Evolutionary conservation across 805 yeast genomes (phyloP), one percentile per base, ranked within the genome.

Genomic region (Huiozyma sinensis): DNA sequence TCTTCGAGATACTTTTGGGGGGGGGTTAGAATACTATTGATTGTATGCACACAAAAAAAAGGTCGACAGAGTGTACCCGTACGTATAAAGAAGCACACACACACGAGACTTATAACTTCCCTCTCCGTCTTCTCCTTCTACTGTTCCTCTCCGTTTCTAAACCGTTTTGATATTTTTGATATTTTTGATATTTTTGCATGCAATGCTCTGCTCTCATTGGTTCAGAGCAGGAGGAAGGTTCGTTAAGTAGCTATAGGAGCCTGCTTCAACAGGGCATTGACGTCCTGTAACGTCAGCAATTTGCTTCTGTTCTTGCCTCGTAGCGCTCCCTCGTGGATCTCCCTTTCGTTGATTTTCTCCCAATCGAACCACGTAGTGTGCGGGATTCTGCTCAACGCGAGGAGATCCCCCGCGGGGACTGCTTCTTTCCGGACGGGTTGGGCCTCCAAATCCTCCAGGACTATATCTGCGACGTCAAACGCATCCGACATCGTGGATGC

Each of bases 401-500:
- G 43, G 17, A 13, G 29, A 6, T 24, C 34, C 9, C 4, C 30
- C n/a, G 33, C 13, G 31, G 17, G 27, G 12, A n/a, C 8, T 1
- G 8, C 36, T 17, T 17, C 24, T 17, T 17, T 17, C 24, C 24
- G 24, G 27, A 5, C 24, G 12, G 17, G 7, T 9, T 33, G n/a
- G 9, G 13, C 3, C 6, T 63, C 47, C 27, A 73, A 63, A 53
- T 87, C 95, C 33, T 71, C 66, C 12, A 78, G 55, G 0, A 92
- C 69, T 9, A 70, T 65, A 28, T 78, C 85, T 0, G 87, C 90
- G 0, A 90, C 80, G 7, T 77, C 73, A 49, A 81, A 81, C 1
- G 96, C 77, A 47, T 83, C 88, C 72, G 81, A 74, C 82, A 90
- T 84, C 0, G 97, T 87, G 10, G 85, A 73, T 12, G 95, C 94